These are phyloP conservation scores for Blumeria graminis DNA, from an alignment of 2,329 filamentous ascomycete species.

Conservation along the genomic window DNA sequence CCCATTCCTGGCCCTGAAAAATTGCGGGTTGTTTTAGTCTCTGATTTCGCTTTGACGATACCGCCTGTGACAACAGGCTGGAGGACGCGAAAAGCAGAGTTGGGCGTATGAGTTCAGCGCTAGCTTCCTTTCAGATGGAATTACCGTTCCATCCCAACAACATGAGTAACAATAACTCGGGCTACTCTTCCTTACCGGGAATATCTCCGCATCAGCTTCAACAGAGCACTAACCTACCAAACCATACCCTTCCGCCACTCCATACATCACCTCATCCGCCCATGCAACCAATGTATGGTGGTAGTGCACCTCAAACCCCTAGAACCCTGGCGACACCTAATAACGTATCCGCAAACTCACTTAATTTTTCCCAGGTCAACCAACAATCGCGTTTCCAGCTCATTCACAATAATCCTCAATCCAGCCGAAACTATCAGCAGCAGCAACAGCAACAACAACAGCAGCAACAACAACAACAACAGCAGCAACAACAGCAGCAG, in stretches of 20 bases:
- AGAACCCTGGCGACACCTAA: constrained; percentile 38
- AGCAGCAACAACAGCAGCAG: constrained; percentile 8
- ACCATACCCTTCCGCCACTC: constrained; percentile 31
- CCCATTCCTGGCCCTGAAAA: background rate
- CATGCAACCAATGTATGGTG: constrained; percentile 28
- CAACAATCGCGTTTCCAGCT: constrained; percentile 11
- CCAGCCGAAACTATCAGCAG: constrained; percentile 8
- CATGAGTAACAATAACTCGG: constrained; percentile 12
- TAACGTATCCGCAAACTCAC: constrained; percentile 26
- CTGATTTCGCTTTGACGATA: background rate
- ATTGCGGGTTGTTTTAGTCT: background rate
- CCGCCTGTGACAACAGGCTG: background rate
- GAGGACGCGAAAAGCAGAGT: background rate
- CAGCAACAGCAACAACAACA: constrained; percentile 7
- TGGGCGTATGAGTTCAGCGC: background rate
- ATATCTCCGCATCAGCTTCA: constrained; percentile 17
- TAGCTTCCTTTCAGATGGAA: background rate
- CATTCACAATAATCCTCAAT: constrained; percentile 11
- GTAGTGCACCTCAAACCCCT: constrained; percentile 27
- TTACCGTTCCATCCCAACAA: constrained; percentile 13
- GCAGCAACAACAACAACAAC: constrained; percentile 6
- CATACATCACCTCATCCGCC: constrained; percentile 22
- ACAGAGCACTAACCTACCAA: constrained; percentile 18
- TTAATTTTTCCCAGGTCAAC: constrained; percentile 32
- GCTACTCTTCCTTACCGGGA: constrained; percentile 12